Base-by-base conservation (phyloP, 139 green algal species). In the Tetradesmus obliquus region DNA sequence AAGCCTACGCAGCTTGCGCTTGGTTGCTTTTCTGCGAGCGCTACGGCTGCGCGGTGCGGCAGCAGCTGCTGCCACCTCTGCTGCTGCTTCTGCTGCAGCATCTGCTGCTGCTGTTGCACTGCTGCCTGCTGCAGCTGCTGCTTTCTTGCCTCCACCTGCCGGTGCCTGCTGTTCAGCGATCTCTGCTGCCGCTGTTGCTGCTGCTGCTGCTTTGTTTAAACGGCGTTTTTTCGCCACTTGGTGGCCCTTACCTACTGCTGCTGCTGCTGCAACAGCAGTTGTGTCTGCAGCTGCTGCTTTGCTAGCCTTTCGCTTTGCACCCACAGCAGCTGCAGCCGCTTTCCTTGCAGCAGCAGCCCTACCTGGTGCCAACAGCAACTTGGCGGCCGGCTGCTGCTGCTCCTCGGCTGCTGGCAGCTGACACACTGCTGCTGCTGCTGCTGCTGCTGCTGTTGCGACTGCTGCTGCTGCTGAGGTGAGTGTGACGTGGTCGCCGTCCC, bases 11-110 rank as follows among this genome's bases (percentile, higher is more conserved):
- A 95, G 87, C 58, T 58, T 74, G 8, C 93, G 82, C 76, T 93
- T 93, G 12, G n/a, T 9, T 5, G 93, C 89, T 89, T 95, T 95
- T 1, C 93, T 80, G 3, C 93, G 91, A 9, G 93, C 91, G 84
- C 93, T 95, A 83, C 93, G 91, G 76, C 91, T 94, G 7, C 74
- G 71, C 17, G 53, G 57, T 69, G 80, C 85, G 58, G 12, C 90
- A 55, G 72, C 51, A 60, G 22, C 87, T 76, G 20, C 87, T 19
- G 9, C 69, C 51, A 8, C 57, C 12, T 4, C 66, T 60, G 58
- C 66, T 51, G 86, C 86, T 82, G 86, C 62, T 82, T 58, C 86
- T 58, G 87, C 22, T 20, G 87, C 45, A 45, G 13, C 71, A 55
- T 7, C 12, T 4, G 13, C 76, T 86, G n/a, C 76, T 80, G 10